Evolutionary conservation across 108 stramenopile genomes (phyloP).

Genomic region (Fragilaria crotonensis): DNA sequence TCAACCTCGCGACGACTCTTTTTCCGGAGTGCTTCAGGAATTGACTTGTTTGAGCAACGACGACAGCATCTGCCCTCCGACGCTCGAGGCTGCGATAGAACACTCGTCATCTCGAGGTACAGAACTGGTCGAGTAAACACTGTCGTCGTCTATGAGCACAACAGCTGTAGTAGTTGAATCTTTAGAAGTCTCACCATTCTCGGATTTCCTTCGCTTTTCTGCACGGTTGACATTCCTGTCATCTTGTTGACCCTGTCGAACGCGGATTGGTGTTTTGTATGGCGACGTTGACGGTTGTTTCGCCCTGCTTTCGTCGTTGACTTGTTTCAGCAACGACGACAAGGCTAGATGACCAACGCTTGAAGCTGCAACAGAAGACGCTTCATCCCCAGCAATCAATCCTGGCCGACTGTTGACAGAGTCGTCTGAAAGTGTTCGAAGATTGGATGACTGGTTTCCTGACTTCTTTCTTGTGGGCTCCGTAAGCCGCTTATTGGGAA

Average conservation of each 20-base stretch:
- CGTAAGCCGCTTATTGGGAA: background rate
- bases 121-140: background rate
- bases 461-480: background rate
- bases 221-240: background rate
- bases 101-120: background rate
- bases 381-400: background rate
- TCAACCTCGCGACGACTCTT: no score
- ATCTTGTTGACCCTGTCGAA: background rate
- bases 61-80: background rate
- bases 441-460: background rate
- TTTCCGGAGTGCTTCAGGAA: no score
- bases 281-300: background rate
- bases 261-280: no score
- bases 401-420: background rate
- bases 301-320: background rate
- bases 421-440: background rate
- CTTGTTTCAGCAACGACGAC: background rate
- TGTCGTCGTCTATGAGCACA: background rate
- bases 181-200: background rate
- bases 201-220: background rate
- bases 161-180: background rate
- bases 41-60: conserved; percentile 1
- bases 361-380: background rate
- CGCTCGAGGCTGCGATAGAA: background rate
- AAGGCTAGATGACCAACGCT: background rate